These are phyloP conservation scores for Suhomyces faveliae DNA, from an alignment of 805 yeast species.

Conservation along the genomic window DNA sequence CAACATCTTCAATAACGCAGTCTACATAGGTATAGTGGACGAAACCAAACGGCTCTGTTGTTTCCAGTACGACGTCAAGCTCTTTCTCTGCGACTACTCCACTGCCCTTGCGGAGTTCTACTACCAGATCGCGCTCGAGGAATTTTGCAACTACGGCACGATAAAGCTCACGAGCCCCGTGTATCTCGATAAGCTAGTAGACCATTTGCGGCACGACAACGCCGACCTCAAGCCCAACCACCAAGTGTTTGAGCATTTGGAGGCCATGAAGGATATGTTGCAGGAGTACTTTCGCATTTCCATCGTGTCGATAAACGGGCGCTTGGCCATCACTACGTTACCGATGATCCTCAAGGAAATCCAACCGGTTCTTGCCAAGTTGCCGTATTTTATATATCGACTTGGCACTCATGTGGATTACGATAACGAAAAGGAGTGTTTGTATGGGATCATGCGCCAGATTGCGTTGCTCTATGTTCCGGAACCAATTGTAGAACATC, in stretches of 20 bases:
- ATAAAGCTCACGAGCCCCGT: slow-evolving; percentile 23
- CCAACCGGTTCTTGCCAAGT: slow-evolving; percentile 58
- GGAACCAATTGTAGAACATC: slow-evolving; percentile 38
- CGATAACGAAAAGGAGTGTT: slow-evolving; percentile 65
- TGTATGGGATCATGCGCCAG: slow-evolving; percentile 62
- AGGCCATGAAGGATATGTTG: slow-evolving; percentile 71
- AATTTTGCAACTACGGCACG: slow-evolving; percentile 79
- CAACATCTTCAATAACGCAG: slow-evolving; percentile 62
- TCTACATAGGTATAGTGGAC: slow-evolving; percentile 84
- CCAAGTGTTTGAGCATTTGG: slow-evolving; percentile 17
- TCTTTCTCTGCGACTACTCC: slow-evolving; percentile 80
- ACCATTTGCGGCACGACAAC: slow-evolving; percentile 29
- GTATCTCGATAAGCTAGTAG: slow-evolving; percentile 33
- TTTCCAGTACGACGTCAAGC: slow-evolving; percentile 77
- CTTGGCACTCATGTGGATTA: slow-evolving; percentile 62
- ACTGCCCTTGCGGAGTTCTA: slow-evolving; percentile 65
- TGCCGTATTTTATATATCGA: slow-evolving; percentile 65
- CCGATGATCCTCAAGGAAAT: slow-evolving; percentile 72
- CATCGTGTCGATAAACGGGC: slow-evolving; percentile 31
- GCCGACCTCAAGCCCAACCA: slow-evolving; percentile 16
- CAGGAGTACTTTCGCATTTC: slow-evolving; percentile 61
- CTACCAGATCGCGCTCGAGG: slow-evolving; percentile 75
- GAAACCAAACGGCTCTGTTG: slow-evolving; percentile 66
- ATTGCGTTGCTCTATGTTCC: slow-evolving; percentile 76
- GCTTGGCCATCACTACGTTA: slow-evolving; percentile 43